These are phyloP conservation scores for Cicer yamashitae DNA, from an alignment of 306 rosid species.

Conservation along the genomic window DNA sequence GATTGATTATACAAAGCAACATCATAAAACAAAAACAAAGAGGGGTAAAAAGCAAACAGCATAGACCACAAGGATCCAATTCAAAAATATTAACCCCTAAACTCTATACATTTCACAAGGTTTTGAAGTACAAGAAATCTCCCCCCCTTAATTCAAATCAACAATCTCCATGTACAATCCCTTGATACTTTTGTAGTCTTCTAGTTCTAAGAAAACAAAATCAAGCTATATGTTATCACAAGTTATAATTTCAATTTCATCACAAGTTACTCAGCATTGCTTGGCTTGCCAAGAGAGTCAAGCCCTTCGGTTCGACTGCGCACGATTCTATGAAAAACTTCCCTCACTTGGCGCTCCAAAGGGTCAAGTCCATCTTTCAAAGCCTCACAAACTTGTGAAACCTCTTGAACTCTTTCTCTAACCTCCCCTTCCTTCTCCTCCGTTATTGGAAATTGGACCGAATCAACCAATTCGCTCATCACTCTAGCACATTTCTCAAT, in stretches of 20 bases:
- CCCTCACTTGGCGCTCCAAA: slow-evolving; percentile 89
- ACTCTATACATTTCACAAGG: slow-evolving; percentile 55
- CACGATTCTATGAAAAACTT: slow-evolving; percentile 80
- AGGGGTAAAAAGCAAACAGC: slow-evolving; percentile 38
- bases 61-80: slow-evolving; percentile 37
- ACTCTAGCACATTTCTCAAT: slow-evolving; percentile 72
- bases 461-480: slow-evolving; percentile 74
- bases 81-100: slow-evolving; percentile 45
- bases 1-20: slow-evolving; percentile 59
- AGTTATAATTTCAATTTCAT: slow-evolving; percentile 4
- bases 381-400: slow-evolving; percentile 60
- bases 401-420: slow-evolving; percentile 69
- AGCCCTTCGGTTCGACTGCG: slow-evolving; percentile 77
- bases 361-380: slow-evolving; percentile 79
- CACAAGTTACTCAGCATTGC: slow-evolving; percentile 46
- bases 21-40: slow-evolving; percentile 34
- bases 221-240: slow-evolving; percentile 37
- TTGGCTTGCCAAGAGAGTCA: slow-evolving; percentile 63
- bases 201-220: slow-evolving; percentile 37
- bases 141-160: slow-evolving; percentile 39
- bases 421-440: slow-evolving; percentile 82
- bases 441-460: slow-evolving; percentile 69
- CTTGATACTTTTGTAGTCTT: slow-evolving; percentile 43
- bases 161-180: background rate
- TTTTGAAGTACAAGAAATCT: slow-evolving; percentile 54